Evolutionary conservation across 2,329 filamentous ascomycete species (phyloP).

Genomic region (Aureobasidium sp.): DNA sequence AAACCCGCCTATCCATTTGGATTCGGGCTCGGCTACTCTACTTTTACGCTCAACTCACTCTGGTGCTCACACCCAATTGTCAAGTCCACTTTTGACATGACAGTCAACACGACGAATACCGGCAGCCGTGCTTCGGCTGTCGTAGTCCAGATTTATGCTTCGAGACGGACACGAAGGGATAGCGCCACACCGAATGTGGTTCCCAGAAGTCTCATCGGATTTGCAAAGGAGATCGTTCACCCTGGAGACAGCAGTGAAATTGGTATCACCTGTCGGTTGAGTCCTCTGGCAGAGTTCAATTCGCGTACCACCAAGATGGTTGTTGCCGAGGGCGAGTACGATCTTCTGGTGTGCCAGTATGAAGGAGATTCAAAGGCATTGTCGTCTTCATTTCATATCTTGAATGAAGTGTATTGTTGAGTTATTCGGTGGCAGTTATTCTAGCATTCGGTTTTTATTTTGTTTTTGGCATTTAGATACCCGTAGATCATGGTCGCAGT

Average conservation of each 20-base stretch:
- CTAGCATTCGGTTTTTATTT: too few species aligned
- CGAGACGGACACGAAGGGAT: not conserved
- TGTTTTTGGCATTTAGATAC: too few species aligned
- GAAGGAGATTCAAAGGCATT: not conserved
- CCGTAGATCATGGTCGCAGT: too few species aligned
- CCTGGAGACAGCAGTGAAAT: constrained; percentile 3
- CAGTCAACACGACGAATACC: not conserved
- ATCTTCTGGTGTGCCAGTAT: not conserved
- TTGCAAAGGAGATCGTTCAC: not conserved
- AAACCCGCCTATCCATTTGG: constrained; percentile 19
- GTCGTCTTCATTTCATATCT: not conserved
- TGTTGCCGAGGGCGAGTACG: not conserved
- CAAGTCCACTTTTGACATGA: not conserved
- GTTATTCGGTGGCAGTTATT: not conserved
- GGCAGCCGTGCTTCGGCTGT: not conserved
- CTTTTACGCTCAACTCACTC: not conserved
- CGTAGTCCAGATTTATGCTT: not conserved
- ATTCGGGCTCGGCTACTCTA: constrained; percentile 13
- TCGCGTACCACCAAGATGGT: not conserved
- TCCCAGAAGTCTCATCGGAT: not conserved
- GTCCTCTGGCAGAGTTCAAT: not conserved
- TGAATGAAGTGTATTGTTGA: not conserved
- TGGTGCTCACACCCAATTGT: not conserved
- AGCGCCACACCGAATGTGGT: not conserved
- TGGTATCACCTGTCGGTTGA: not conserved